Percentiles rank a stretch among this genome's conserved stretches.
These are phyloP conservation scores for Quercus bicolor DNA, from an alignment of 306 rosid species.

Conservation along the genomic window DNA sequence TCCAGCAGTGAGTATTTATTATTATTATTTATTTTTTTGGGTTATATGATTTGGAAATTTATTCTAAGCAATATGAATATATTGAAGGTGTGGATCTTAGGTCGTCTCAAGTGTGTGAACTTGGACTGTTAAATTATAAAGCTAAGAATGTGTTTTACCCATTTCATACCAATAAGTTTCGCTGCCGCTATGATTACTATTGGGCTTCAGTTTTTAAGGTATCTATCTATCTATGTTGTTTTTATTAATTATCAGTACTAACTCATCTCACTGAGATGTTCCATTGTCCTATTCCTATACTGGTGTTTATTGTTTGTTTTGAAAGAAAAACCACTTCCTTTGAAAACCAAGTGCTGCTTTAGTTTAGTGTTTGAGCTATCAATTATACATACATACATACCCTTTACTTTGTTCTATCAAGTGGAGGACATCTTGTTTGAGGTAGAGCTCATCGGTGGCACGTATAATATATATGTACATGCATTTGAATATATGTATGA, in stretches of 20 bases:
- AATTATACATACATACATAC: no score
- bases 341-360: no score
- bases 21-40: background rate
- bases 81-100: slow-evolving; percentile 88
- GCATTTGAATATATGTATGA: background rate
- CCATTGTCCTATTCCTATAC: no score
- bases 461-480: background rate
- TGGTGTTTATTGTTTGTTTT: no score
- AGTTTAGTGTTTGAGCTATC: no score
- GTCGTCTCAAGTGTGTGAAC: slow-evolving; percentile 89
- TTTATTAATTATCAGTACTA: background rate
- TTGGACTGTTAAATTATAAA: slow-evolving; percentile 72
- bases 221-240: background rate
- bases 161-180: slow-evolving; percentile 62
- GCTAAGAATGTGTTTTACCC: slow-evolving; percentile 74
- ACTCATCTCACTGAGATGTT: no score
- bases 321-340: no score
- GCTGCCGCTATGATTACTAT: slow-evolving; percentile 87
- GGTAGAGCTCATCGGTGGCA: no score
- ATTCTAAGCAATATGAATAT: background rate
- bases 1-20: slow-evolving; percentile 57
- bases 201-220: slow-evolving; percentile 97
- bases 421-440: no score
- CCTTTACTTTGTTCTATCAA: no score
- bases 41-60: background rate